Evolutionary conservation across 2,329 filamentous ascomycete genomes (phyloP).

Genomic region (Penicillium sp.): DNA sequence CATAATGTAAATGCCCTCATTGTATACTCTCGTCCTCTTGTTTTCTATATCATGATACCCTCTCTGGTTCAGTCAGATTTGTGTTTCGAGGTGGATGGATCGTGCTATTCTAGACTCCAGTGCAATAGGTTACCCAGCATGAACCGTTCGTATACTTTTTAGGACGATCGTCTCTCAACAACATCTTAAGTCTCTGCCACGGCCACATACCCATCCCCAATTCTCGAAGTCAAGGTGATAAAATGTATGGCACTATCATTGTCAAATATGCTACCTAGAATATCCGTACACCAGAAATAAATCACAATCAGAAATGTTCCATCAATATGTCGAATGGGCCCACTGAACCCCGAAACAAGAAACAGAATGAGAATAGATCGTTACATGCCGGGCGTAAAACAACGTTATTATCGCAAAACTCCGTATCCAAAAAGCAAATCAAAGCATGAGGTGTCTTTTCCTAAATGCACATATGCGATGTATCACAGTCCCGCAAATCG

Average conservation of each 20-base stretch:
- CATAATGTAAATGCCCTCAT: conserved; percentile 27
- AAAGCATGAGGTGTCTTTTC: conserved; percentile 5
- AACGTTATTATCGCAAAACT: conserved; percentile 16
- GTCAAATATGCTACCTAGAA: conserved; percentile 1
- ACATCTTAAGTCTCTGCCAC: too few relatives aligned
- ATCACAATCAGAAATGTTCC: conserved; percentile 12
- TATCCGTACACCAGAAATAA: conserved; percentile 13
- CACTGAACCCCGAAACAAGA: conserved; percentile 9
- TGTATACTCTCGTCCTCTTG: too few relatives aligned
- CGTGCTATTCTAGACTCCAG: not conserved
- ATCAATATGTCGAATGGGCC: conserved; percentile 11
- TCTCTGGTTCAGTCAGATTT: not conserved
- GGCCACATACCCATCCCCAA: too few relatives aligned
- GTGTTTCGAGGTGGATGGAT: not conserved
- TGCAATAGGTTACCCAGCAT: not conserved
- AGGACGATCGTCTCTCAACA: too few relatives aligned
- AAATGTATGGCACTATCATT: not conserved
- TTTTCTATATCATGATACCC: conserved; percentile 16
- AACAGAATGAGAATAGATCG: conserved; percentile 12
- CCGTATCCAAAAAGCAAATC: conserved; percentile 14
- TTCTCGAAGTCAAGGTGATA: not conserved
- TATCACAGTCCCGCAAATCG: conserved; percentile 50
- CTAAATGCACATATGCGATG: not conserved
- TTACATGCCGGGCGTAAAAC: conserved; percentile 28
- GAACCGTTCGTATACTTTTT: too few relatives aligned